phyloP scores from a whole-genome alignment of 306 rosid genomes.

The Luffa acutangula region DNA sequence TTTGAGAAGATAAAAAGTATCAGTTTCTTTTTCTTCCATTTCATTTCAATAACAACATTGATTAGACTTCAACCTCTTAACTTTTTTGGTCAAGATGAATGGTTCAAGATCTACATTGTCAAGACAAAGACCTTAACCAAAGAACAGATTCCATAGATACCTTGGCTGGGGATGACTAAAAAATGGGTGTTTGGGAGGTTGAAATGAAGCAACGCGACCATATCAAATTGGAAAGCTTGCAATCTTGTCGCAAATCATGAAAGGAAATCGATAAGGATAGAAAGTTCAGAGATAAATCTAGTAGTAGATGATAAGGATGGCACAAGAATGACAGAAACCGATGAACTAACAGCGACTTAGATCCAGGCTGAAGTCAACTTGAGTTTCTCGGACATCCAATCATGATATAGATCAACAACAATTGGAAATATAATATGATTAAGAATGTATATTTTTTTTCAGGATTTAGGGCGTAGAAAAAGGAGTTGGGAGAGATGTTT shows the following conservation, averaged over 20 bases:
- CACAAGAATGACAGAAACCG: not conserved
- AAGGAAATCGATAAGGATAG: not conserved
- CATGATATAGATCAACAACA: not conserved
- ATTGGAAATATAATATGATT: not conserved
- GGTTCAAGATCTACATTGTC: not conserved
- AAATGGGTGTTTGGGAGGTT: not conserved
- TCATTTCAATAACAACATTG: not conserved
- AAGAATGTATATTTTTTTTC: not conserved
- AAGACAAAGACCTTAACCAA: not conserved
- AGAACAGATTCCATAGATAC: not conserved
- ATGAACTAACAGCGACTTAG: not conserved
- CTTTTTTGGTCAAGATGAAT: not conserved
- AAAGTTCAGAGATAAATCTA: not conserved
- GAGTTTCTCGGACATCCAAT: not conserved
- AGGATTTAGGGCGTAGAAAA: not conserved
- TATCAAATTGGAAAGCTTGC: not conserved
- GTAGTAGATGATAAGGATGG: not conserved
- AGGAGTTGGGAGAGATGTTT: not conserved
- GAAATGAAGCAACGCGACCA: not conserved
- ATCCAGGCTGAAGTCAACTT: slow-evolving; percentile 11
- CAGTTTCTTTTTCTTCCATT: not conserved
- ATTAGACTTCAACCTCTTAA: not conserved
- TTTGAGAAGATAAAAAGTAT: not conserved
- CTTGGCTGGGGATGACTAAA: not conserved
- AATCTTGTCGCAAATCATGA: not conserved